Percentiles rank a stretch among this genome's conserved stretches.
Evolutionary conservation across 2,329 filamentous ascomycete species (phyloP).

Genomic region (Zymoseptoria brevis): DNA sequence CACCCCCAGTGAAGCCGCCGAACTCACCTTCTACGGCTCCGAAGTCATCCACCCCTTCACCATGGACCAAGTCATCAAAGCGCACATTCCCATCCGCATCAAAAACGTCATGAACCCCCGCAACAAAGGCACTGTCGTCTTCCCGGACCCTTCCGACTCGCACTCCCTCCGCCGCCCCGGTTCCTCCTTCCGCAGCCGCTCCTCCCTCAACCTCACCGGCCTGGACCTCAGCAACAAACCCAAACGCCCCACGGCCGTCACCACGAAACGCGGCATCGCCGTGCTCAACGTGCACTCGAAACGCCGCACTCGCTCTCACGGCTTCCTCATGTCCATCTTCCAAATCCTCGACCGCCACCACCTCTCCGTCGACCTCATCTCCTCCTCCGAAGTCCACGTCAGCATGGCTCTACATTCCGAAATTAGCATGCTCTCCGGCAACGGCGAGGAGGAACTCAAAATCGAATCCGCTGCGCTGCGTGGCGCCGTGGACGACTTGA

Average conservation of each 20-base stretch:
- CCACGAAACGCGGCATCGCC: slow-evolving; percentile 93
- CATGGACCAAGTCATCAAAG: slow-evolving; percentile 82
- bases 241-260: slow-evolving; percentile 59
- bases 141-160: slow-evolving; percentile 61
- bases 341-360: slow-evolving; percentile 78
- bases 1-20: slow-evolving; percentile 88
- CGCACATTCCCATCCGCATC: slow-evolving; percentile 77
- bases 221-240: slow-evolving; percentile 35
- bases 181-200: slow-evolving; percentile 41
- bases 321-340: slow-evolving; percentile 92
- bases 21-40: slow-evolving; percentile 67
- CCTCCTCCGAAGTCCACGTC: slow-evolving; percentile 92
- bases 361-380: slow-evolving; percentile 91
- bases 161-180: slow-evolving; percentile 47
- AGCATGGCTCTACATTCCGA: slow-evolving; percentile 92
- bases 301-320: slow-evolving; percentile 90
- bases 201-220: slow-evolving; percentile 32
- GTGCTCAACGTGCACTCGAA: slow-evolving; percentile 98
- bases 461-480: slow-evolving; percentile 42
- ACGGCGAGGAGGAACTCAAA: slow-evolving; percentile 39
- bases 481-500: slow-evolving; percentile 58
- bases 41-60: slow-evolving; percentile 98
- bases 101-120: slow-evolving; percentile 86
- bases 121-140: slow-evolving; percentile 70
- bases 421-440: slow-evolving; percentile 44